Evolutionary conservation across 192 early-diverging fungal species (phyloP), one percentile per base, ranked within the genome.

Genomic region (Mortierella alpina): DNA sequence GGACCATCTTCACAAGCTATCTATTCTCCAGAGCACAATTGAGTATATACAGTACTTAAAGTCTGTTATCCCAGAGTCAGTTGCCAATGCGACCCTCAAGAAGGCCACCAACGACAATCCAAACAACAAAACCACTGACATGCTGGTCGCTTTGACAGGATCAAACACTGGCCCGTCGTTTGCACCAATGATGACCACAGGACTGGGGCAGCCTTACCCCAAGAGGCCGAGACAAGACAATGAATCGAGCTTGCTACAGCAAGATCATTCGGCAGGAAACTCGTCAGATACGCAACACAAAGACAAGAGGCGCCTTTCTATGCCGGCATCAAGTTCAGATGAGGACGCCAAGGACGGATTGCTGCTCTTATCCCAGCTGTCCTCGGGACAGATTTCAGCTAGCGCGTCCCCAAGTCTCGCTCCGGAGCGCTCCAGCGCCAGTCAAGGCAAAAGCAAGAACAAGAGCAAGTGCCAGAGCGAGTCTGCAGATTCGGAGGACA

Each of bases 1-100:
- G 63, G 89, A 90, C 59, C 86, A 89, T 58, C 71, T 93, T 11
- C 91, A 94, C 82, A 94, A 94, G 78, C 83, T 94, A 47, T 84
- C 77, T 41, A 90, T 94, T 39, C 82, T 94, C 9, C 90, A 94
- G 67, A 85, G 84, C 47, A 89, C 92, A 10, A 92, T 94, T 58
- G 91, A 92, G 4, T 94, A 94, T 72, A 92, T 94, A 68, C 69
- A 82, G 46, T 81, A 87, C 59, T 75, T 94, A 15, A 80, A 80
- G 66, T 63, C 70, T 1, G 63, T 68, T 44, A 23, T 80, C 2
- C 77, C 77, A 5, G 77, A 61, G 15, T 67, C 70, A 3, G 55
- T 80, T 7, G 77, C 70, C 12, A 80, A 80, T 52, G 47, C 60
- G 0, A 71, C 62, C 65, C 45, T 80, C 10, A 53, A 63, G 53